Evolutionary conservation across 2,329 filamentous ascomycete genomes (phyloP).

Genomic region (Penicillium polonicum): DNA sequence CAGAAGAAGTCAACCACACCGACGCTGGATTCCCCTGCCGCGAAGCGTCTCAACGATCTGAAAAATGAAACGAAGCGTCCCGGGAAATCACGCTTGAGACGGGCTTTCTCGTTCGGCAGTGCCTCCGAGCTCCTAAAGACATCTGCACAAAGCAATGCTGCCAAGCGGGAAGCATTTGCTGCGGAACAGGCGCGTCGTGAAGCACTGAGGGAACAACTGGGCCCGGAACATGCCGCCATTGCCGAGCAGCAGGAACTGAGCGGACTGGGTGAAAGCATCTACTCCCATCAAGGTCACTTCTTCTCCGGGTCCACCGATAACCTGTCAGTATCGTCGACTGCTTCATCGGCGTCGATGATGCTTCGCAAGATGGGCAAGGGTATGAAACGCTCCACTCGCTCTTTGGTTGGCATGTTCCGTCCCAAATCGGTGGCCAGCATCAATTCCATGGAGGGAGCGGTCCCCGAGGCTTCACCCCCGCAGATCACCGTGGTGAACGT

Average conservation of each 20-base stretch:
- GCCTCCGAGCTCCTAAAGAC: slow-evolving; percentile 83
- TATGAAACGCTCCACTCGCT: slow-evolving; percentile 92
- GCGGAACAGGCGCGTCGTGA: slow-evolving; percentile 64
- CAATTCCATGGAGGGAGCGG: slow-evolving; percentile 62
- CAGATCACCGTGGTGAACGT: slow-evolving; percentile 93
- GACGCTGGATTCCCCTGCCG: slow-evolving; percentile 63
- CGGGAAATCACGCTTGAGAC: slow-evolving; percentile 79
- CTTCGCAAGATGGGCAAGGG: slow-evolving; percentile 97
- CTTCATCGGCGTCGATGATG: slow-evolving; percentile 52
- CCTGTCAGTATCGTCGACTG: slow-evolving; percentile 55
- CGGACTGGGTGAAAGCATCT: slow-evolving; percentile 90
- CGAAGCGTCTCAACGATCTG: slow-evolving; percentile 81
- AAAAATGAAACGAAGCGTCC: slow-evolving; percentile 75
- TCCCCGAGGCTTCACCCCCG: slow-evolving; percentile 68
- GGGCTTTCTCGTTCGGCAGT: slow-evolving; percentile 96
- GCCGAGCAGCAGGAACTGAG: slow-evolving; percentile 88
- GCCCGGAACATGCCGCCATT: slow-evolving; percentile 88
- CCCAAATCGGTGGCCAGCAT: slow-evolving; percentile 88
- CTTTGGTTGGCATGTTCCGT: slow-evolving; percentile 88
- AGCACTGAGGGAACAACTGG: slow-evolving; percentile 64
- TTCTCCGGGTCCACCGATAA: slow-evolving; percentile 95
- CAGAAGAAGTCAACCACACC: slow-evolving; percentile 36
- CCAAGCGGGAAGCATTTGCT: slow-evolving; percentile 46
- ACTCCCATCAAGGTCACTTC: slow-evolving; percentile 77
- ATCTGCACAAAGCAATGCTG: slow-evolving; percentile 60